Base-by-base conservation (phyloP, 352 stramenopile genomes). In the Thalassiosira exigua region DNA sequence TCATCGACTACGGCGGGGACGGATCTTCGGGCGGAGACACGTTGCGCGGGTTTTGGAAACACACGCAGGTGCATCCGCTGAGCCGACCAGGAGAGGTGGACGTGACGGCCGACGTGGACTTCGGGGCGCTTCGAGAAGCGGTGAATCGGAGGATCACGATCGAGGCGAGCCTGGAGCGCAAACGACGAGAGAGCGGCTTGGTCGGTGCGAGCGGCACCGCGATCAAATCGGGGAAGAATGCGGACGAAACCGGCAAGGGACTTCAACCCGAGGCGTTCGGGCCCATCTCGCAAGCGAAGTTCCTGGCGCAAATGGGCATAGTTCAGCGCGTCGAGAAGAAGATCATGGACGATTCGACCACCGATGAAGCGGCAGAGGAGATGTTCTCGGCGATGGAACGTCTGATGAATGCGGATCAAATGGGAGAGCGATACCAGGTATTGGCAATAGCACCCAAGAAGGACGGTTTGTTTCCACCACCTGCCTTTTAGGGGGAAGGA, bases 1-100 rank as follows among this genome's bases (percentile, higher is more conserved):
- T 98, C 33, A 90, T 98, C 60, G 96, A 98, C 87, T 98, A 98
- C 82, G 96, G 96, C 54, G 92, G 96, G 81, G 94, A 98, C 72
- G 93, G 95, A 53, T 93, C 74, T 5, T 72, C 93, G 39, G 96
- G 90, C 0, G 84, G 89, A 60, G 90, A 97, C 65, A 98, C 94
- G 82, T 77, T 98, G 46, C 95, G 96, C 41, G 96, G 93, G 61
- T 98, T 98, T 87, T 94, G 96, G 72, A 93, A 93, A 75, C 96
- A 98, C 84, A 70, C 94, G 79, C 97, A 98, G 82, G 96, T 98
- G n/a, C 95, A 94, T 59, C 90, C 96, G 32, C 84, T 98, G 50
- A 94, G 91, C 29, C 91, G 96, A 62, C 96, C 96, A 27, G 96
- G 96, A 39, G 90, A 96, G 65, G 94, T 98, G 4, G 96, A 98